Evolutionary conservation across 257 asterid genomes (phyloP).

Genomic region (Solanum habrochaites): DNA sequence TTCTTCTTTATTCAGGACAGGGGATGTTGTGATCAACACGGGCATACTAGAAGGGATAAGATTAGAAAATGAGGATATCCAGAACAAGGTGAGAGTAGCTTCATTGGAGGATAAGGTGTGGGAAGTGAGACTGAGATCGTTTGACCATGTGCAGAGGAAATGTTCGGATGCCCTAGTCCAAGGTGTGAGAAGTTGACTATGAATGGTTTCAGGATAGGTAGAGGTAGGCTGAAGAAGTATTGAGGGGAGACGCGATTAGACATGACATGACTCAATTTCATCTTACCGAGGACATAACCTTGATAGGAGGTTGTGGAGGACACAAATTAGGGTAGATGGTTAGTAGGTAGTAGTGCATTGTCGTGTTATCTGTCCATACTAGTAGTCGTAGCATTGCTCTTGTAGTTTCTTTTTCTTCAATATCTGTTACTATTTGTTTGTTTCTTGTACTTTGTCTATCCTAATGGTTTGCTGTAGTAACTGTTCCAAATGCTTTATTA

Average conservation of each 20-base stretch:
- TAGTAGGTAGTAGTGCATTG: neutral
- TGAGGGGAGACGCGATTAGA: neutral
- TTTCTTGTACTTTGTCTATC: neutral
- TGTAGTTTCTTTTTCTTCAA: neutral
- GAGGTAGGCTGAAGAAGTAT: neutral
- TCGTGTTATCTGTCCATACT: neutral
- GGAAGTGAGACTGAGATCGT: neutral
- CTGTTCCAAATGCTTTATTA: neutral
- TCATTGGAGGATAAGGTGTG: neutral
- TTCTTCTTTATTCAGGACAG: neutral
- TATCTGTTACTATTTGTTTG: neutral
- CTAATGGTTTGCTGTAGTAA: neutral
- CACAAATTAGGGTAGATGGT: neutral
- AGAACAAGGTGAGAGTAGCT: neutral
- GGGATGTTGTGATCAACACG: neutral
- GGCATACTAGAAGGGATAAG: neutral
- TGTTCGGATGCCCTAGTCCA: neutral
- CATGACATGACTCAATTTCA: neutral
- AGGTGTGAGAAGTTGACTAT: neutral
- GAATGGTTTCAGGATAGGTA: neutral
- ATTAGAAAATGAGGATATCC: neutral
- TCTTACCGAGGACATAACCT: neutral
- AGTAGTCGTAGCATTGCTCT: neutral
- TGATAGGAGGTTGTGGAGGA: neutral
- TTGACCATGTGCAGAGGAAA: neutral